Base-by-base conservation (phyloP, 108 stramenopile genomes). In the Cyclotella cryptica region DNA sequence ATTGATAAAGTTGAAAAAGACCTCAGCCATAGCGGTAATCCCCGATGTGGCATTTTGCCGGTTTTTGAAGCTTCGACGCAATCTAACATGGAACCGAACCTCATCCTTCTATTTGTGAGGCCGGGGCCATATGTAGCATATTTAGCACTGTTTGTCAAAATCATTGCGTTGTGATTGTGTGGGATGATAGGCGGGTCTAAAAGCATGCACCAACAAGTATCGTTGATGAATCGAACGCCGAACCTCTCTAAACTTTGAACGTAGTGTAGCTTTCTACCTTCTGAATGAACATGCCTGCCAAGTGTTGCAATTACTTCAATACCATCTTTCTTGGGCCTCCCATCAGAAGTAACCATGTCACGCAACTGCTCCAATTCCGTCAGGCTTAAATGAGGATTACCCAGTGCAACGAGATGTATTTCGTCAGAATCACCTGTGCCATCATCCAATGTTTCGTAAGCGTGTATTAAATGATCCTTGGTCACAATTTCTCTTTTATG, bases 201-300 rank as follows among this genome's bases (percentile, higher is more conserved):
- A 14, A 96, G 83, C 94, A 96, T 96, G 63, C 94, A 96, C 94
- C 94, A 96, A 64, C 94, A 96, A 3, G 94, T 96, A 70, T 96
- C 94, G 69, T 86, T 85, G n/a, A 96, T 83, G 69, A 93, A 87
- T 58, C 75, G 66, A 0, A 93, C 76, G 12, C 94, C 94, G 63
- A 88, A 91, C 15, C 77, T 64, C 71, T 84, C 68, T 52, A 96
- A 42, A 9, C 29, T 66, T 72, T 79, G 69, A 1, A 85, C 80
- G 46, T 75, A 82, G 18, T 72, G 74, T 9, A 49, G 19, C 21
- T 79, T 60, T 24, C 74, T 49, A 13, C 60, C 84, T 21, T 89
- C 79, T 28, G 62, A 42, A n/a, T 85, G 81, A 7, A 82, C 57
- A 1, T 70, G 78, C 45, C 78, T 60, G 21, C 85, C 72, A 2